These are phyloP conservation scores for Chimonanthus praecox DNA, from an alignment of 164 flowering plant species.

Conservation along the genomic window DNA sequence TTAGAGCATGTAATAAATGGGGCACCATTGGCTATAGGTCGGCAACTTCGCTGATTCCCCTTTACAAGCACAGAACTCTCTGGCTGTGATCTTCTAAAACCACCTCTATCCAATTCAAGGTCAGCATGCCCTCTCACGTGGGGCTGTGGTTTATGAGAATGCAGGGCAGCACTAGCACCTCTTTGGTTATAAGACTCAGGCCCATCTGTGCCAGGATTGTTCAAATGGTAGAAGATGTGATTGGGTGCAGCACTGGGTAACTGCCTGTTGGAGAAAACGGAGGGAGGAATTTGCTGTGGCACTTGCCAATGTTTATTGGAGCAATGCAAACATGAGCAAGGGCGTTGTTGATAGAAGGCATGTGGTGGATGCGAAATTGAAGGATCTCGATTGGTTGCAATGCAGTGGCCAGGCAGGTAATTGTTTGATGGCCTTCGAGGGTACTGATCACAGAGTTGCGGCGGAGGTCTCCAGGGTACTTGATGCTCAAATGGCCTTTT, in stretches of 20 bases:
- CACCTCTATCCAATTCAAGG: constrained; percentile 31
- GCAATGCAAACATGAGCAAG: constrained; percentile 61
- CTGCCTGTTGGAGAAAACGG: constrained; percentile 23
- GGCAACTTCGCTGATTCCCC: constrained; percentile 25
- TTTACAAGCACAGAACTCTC: constrained; percentile 27
- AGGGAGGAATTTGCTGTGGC: constrained; percentile 32
- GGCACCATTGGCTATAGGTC: constrained; percentile 69
- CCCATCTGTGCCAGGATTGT: constrained; percentile 23
- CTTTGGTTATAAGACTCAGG: constrained; percentile 25
- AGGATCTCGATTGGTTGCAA: constrained; percentile 18
- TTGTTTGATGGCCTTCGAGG: constrained; percentile 12
- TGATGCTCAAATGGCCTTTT: constrained; percentile 35
- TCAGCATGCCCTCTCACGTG: constrained; percentile 45
- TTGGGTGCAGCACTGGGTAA: constrained; percentile 27
- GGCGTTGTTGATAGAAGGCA: constrained; percentile 40
- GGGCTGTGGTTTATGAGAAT: constrained; percentile 24
- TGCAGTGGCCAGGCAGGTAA: constrained; percentile 32
- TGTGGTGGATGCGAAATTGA: constrained; percentile 29
- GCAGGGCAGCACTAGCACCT: constrained; percentile 18
- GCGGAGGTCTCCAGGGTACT: constrained; percentile 24
- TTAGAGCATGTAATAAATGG: constrained; percentile 66
- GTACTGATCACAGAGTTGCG: constrained; percentile 21
- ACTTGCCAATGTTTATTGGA: constrained; percentile 36
- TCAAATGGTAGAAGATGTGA: constrained; percentile 29
- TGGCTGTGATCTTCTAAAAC: constrained; percentile 26